Percentiles rank a stretch among this genome's conserved stretches.
phyloP scores from a whole-genome alignment of 805 yeast genomes.

The Tetrapisispora nanseiensis region DNA sequence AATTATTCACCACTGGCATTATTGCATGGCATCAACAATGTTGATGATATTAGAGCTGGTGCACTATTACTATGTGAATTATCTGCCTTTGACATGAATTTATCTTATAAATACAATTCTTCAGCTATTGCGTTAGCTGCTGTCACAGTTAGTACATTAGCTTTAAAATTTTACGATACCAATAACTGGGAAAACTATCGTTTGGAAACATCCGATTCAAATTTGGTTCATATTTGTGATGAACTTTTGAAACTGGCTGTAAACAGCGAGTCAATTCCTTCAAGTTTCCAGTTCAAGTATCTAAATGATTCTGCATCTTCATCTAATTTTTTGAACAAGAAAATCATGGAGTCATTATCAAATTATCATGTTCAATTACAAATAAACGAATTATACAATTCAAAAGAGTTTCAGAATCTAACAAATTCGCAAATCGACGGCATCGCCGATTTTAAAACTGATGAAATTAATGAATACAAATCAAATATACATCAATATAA shows the following conservation, averaged over 20 bases:
- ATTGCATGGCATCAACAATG: constrained; percentile 8
- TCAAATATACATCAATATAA: constrained; percentile 3
- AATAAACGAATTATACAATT: constrained; percentile 16
- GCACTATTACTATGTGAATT: constrained; percentile 58
- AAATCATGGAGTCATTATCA: constrained; percentile 11
- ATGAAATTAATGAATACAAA: neutral
- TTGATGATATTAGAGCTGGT: constrained; percentile 43
- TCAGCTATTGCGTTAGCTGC: constrained; percentile 45
- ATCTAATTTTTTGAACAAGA: constrained; percentile 3
- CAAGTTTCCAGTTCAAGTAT: constrained; percentile 26
- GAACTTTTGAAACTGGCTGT: constrained; percentile 16
- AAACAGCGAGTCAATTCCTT: constrained; percentile 17
- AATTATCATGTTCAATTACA: constrained; percentile 16
- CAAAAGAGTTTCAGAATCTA: constrained; percentile 17
- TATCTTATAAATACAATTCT: constrained; percentile 41
- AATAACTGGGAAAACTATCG: constrained; percentile 14
- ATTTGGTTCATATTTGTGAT: constrained; percentile 15
- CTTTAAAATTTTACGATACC: constrained; percentile 30
- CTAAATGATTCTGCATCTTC: constrained; percentile 7
- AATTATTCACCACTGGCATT: constrained; percentile 10
- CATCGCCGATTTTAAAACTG: neutral
- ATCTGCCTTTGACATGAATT: constrained; percentile 50
- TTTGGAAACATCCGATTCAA: constrained; percentile 20
- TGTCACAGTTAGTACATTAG: constrained; percentile 35
- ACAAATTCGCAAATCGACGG: constrained; percentile 4